Percentiles rank a stretch among this genome's conserved stretches.
Conservation (phyloP, 2,329 filamentous ascomycete species). For the Penicillium sp. region DNA sequence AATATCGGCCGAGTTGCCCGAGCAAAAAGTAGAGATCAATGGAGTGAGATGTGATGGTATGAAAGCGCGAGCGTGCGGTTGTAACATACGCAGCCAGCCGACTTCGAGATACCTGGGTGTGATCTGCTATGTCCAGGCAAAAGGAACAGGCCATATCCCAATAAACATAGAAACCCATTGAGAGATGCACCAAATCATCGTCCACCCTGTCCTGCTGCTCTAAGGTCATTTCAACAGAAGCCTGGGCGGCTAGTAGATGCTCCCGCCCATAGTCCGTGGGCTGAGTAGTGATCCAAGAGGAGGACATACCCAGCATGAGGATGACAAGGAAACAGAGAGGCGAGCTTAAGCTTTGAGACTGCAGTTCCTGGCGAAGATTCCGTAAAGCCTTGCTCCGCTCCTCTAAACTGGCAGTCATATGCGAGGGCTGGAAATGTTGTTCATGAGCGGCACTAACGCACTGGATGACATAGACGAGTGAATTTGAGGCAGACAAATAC, state of each 20-base stretch:
- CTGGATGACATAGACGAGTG: conserved; percentile 12
- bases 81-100: neutral
- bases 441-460: conserved; percentile 14
- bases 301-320: neutral
- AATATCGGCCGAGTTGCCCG: neutral
- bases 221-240: too few relatives aligned
- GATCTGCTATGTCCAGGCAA: neutral
- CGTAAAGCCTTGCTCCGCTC: conserved; percentile 14
- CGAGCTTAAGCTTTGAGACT: neutral
- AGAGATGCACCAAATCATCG: neutral
- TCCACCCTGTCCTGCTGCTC: too few relatives aligned
- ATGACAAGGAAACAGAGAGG: neutral
- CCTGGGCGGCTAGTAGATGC: too few relatives aligned
- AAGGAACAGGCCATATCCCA: conserved; percentile 7
- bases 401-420: conserved; percentile 8
- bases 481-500: conserved; percentile 9
- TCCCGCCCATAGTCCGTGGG: too few relatives aligned
- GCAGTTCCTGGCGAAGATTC: conserved; percentile 8
- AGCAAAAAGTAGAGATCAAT: neutral
- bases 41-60: neutral
- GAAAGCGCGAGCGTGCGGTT: neutral
- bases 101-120: neutral
- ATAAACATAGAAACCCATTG: conserved; percentile 1
- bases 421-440: conserved; percentile 7
- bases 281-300: neutral